phyloP scores from a whole-genome alignment of 352 stramenopile genomes.

The Phytophthora litchii region DNA sequence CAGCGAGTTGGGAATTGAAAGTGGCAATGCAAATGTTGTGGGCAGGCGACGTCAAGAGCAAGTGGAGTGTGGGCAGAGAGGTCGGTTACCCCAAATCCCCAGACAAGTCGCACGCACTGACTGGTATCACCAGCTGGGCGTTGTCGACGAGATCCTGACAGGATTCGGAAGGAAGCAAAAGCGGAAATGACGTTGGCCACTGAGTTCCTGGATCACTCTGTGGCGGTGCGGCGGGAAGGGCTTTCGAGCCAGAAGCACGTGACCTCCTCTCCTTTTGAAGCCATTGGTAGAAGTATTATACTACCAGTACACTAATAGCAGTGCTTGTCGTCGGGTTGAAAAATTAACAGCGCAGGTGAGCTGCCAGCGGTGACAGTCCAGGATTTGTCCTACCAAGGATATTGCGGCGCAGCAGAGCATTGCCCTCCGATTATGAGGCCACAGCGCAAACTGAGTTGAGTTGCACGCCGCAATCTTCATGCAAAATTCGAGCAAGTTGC shows the following conservation, averaged over 20 bases:
- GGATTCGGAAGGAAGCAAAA: conserved; percentile 21
- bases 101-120: conserved; percentile 30
- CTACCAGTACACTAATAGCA: too few species aligned
- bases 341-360: conserved; percentile 5
- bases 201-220: conserved; percentile 7
- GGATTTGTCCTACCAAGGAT: neutral
- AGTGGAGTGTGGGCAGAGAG: conserved; percentile 1
- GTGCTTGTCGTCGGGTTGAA: conserved; percentile 30
- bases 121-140: conserved; percentile 15
- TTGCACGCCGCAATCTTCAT: neutral
- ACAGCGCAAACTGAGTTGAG: neutral
- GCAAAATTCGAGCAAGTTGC: neutral
- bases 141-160: too few species aligned
- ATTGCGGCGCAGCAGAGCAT: neutral
- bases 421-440: neutral
- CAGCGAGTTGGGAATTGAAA: conserved; percentile 20
- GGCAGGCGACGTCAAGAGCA: neutral
- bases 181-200: conserved; percentile 19
- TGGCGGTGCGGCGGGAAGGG: conserved; percentile 10
- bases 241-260: conserved; percentile 15
- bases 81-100: conserved; percentile 21
- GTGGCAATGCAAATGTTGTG: neutral
- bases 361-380: neutral
- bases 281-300: conserved; percentile 25
- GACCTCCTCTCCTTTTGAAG: conserved; percentile 25